Base-by-base conservation (phyloP, 495 filamentous ascomycete species). In the Penicillium taxi region DNA sequence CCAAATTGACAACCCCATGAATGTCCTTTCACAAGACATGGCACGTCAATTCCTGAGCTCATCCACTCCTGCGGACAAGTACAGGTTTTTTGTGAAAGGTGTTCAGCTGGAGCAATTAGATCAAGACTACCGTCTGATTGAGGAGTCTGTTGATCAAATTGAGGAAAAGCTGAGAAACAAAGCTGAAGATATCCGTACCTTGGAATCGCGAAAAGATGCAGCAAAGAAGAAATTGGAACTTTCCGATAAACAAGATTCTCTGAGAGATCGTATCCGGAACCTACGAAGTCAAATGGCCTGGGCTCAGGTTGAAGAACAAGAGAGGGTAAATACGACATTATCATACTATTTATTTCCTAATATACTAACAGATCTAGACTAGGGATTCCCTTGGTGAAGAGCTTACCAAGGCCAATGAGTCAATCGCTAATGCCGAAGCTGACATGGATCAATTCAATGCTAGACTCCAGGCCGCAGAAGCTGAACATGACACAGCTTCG, bases 1-100 rank as follows among this genome's bases (percentile, higher is more conserved):
- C 9, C 91, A 96, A 56, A 82, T 99, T 23, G 91, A 96, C 55
- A 99, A 99, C 41, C 91, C 91, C 0, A 82, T 99, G 66, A 99
- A 93, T 44, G 82, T 96, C n/a, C 74, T 99, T 18, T 94, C 90
- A 2, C 91, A 99, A 59, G 91, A 99, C 52, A 83, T 84, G 58
- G 91, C 91, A 21, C 82, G 90, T 11, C 82, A 94, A 41, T 99
- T 99, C 53, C 71, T 99, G 6, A 94, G 86, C 56, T 70, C 77
- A 15, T 91, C 93, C 14, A 82, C 73, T 14, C 74, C 87, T 4
- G 61, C 69, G 4, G 78, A 90, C 33, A 99, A 96, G 54, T 99
- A 96, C 69, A 90, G 86, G 47, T 95, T 95, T 47, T 99, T 96
- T 53, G 77, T 94, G 36, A 86, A 94, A 55, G 91, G 91, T 15